phyloP scores from a whole-genome alignment of 768 basidiomycete genomes.

The Rhizopogon sp. region DNA sequence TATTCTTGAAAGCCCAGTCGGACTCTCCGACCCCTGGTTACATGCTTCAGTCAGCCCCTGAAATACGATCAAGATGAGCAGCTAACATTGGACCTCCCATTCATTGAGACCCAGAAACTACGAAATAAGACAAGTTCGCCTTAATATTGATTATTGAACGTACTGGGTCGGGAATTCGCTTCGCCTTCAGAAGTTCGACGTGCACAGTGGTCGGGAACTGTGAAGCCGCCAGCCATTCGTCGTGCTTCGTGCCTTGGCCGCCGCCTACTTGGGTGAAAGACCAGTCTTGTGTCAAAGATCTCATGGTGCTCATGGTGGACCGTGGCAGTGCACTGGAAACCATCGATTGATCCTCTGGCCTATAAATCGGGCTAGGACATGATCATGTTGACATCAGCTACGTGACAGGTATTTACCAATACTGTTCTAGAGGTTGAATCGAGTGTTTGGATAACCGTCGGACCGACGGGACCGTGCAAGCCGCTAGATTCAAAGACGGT shows the following conservation, averaged over 20 bases:
- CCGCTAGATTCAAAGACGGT: too few species aligned
- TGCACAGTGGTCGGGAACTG: slow-evolving; percentile 84
- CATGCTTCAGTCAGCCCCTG: not conserved
- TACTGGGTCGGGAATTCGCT: slow-evolving; percentile 81
- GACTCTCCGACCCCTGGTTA: slow-evolving; percentile 80
- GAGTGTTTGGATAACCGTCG: too few species aligned
- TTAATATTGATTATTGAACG: slow-evolving; percentile 19
- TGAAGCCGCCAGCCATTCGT: slow-evolving; percentile 62
- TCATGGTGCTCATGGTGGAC: slow-evolving; percentile 15
- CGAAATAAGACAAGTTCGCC: slow-evolving; percentile 7
- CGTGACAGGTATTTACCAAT: too few species aligned
- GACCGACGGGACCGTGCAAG: too few species aligned
- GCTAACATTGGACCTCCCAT: slow-evolving; percentile 86
- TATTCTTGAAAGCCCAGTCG: slow-evolving; percentile 78
- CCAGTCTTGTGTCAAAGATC: slow-evolving; percentile 46
- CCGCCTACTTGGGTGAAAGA: slow-evolving; percentile 63
- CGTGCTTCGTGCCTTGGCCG: slow-evolving; percentile 50
- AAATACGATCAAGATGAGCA: not conserved
- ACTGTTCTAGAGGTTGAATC: too few species aligned
- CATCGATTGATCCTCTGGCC: not conserved
- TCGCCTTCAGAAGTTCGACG: slow-evolving; percentile 70
- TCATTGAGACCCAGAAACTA: slow-evolving; percentile 78
- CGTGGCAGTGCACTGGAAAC: not conserved
- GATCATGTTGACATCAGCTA: not conserved
- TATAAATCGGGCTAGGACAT: slow-evolving; percentile 3